A percentile compares a stretch with the other conserved stretches of the same genome.
These are phyloP conservation scores for Styphnolobium japonicum DNA, from an alignment of 306 rosid species.

Conservation along the genomic window DNA sequence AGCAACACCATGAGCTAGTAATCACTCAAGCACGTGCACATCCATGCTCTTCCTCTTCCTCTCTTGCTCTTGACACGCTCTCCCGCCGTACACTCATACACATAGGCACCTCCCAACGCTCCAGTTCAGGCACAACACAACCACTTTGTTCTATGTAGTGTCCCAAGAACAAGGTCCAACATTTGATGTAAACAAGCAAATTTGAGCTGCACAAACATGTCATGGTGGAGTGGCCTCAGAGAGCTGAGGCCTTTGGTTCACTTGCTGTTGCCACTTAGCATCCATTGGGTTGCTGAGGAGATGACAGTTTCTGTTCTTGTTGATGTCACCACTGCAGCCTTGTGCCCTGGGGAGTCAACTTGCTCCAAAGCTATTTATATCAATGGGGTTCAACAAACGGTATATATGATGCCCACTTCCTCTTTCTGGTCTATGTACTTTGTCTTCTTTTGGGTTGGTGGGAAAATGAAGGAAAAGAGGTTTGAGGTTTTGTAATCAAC, in stretches of 20 bases:
- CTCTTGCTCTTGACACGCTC: background rate
- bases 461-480: background rate
- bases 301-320: slow-evolving; percentile 86
- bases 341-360: slow-evolving; percentile 52
- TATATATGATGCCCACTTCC: background rate
- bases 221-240: slow-evolving; percentile 33
- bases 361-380: slow-evolving; percentile 69
- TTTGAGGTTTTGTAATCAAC: background rate
- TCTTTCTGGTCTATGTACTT: background rate
- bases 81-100: background rate
- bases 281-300: slow-evolving; percentile 83
- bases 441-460: background rate
- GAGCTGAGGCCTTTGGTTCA: slow-evolving; percentile 62
- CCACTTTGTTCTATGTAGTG: background rate
- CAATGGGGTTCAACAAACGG: slow-evolving; percentile 75
- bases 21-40: background rate
- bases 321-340: slow-evolving; percentile 63
- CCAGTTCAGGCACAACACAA: background rate
- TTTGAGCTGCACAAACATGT: background rate
- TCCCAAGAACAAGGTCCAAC: background rate
- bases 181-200: background rate
- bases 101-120: background rate
- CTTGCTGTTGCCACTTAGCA: slow-evolving; percentile 61
- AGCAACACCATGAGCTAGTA: background rate
- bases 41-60: background rate